Percentiles rank a stretch among this genome's conserved stretches.
Conservation (phyloP, 441 rosid genomes). For the Flueggea neowawraea region DNA sequence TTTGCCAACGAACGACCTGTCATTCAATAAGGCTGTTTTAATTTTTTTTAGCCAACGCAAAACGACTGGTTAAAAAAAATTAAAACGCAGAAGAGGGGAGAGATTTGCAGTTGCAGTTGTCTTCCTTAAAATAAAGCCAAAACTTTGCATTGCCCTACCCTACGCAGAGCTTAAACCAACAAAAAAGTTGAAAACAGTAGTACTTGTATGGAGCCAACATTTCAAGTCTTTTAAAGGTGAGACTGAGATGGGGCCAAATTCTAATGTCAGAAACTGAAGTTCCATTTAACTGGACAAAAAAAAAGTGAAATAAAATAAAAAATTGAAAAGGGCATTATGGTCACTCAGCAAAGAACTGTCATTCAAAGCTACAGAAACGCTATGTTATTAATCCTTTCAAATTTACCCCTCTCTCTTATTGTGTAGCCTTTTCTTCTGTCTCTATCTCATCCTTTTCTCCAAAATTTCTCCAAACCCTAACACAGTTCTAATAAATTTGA, state of each 20-base stretch:
- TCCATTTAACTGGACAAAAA: background rate
- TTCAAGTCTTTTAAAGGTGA: background rate
- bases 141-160: too few species aligned
- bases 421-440: constrained; percentile 13
- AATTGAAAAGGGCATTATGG: constrained; percentile 13
- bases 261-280: constrained; percentile 8
- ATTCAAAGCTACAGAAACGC: constrained; percentile 18
- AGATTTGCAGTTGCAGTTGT: too few species aligned
- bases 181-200: background rate
- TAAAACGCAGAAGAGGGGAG: too few species aligned
- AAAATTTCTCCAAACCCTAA: constrained; percentile 7
- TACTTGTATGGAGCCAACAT: constrained; percentile 1
- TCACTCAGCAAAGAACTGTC: constrained; percentile 22
- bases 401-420: too few species aligned
- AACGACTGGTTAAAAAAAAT: too few species aligned
- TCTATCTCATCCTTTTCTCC: constrained; percentile 19
- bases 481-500: too few species aligned
- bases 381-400: constrained; percentile 7
- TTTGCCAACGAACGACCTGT: too few species aligned
- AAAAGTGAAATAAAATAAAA: background rate
- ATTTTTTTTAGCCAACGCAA: too few species aligned
- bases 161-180: background rate
- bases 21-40: too few species aligned
- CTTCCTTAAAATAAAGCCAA: too few species aligned
- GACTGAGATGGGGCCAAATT: constrained; percentile 8